A percentile compares a stretch with the other conserved stretches of the same genome.
phyloP scores from a whole-genome alignment of 2,329 filamentous ascomycete species.

The Claviceps sorghi region DNA sequence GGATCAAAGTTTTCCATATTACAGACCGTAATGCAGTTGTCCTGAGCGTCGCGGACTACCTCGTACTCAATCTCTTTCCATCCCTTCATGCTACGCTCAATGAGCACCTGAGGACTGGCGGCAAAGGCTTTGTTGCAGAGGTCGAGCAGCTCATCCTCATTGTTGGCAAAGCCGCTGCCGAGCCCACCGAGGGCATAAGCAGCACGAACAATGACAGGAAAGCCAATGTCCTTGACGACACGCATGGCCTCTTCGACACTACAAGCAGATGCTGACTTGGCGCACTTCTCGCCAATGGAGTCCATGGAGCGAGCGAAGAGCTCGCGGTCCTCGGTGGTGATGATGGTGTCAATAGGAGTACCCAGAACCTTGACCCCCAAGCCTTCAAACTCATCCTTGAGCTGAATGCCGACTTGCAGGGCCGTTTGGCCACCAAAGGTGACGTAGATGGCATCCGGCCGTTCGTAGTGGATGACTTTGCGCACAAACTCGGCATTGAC shows the following conservation, averaged over 20 bases:
- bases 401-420: conserved; percentile 88
- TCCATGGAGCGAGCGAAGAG: conserved; percentile 97
- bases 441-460: conserved; percentile 90
- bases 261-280: conserved; percentile 87
- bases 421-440: conserved; percentile 97
- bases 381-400: conserved; percentile 89
- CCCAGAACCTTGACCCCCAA: conserved; percentile 90
- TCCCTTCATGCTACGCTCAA: conserved; percentile 97
- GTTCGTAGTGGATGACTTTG: conserved; percentile 91
- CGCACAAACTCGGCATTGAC: conserved; percentile 95
- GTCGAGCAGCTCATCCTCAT: conserved; percentile 66
- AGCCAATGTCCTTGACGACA: conserved; percentile 85
- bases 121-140: conserved; percentile 93
- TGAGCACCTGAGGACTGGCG: conserved; percentile 86
- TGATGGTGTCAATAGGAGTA: conserved; percentile 94
- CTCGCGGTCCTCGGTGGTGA: conserved; percentile 95
- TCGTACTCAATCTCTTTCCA: conserved; percentile 99
- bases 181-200: conserved; percentile 92
- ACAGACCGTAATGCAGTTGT: conserved; percentile 98
- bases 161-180: conserved; percentile 87
- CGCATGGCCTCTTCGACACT: conserved; percentile 75
- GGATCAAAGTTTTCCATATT: conserved; percentile 99
- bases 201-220: conserved; percentile 91
- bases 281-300: conserved; percentile 93
- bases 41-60: conserved; percentile 83